These are phyloP conservation scores for Nicotiana tabacum DNA, from an alignment of 257 asterid genomes.

Conservation along the genomic window DNA sequence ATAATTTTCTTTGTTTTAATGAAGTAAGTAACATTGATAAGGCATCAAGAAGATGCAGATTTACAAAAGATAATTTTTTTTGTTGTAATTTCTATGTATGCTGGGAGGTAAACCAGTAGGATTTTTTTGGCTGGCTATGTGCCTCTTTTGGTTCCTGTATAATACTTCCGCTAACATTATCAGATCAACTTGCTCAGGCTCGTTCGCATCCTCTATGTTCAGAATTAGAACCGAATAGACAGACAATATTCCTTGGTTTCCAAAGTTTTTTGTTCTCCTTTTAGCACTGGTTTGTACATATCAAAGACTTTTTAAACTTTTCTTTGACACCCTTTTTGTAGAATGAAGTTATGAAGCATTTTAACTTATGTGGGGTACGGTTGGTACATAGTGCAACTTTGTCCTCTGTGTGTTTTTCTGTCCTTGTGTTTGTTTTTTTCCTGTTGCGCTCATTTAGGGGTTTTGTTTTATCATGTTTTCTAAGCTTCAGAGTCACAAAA, in stretches of 20 bases:
- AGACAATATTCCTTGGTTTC: not conserved
- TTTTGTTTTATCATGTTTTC: not conserved
- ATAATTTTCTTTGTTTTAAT: not conserved
- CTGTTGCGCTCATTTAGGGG: not conserved
- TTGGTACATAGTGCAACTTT: not conserved
- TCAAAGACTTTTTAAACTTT: not conserved
- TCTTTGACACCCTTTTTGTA: not conserved
- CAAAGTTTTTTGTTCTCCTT: conserved; percentile 21
- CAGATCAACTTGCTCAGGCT: not conserved
- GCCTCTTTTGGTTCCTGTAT: not conserved
- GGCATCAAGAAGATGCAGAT: too few species aligned
- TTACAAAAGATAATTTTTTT: not conserved
- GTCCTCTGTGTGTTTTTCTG: not conserved
- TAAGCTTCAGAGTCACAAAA: not conserved
- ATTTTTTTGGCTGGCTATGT: not conserved
- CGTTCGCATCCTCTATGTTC: not conserved
- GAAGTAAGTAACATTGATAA: too few species aligned
- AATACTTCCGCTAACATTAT: not conserved
- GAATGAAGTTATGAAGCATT: too few species aligned
- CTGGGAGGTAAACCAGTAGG: not conserved
- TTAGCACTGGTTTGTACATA: conserved; percentile 34
- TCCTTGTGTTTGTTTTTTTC: not conserved
- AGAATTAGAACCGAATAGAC: not conserved
- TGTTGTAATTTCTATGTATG: not conserved
- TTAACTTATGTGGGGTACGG: not conserved